A percentile compares a stretch with the other conserved stretches of the same genome.
phyloP scores from a whole-genome alignment of 2,329 filamentous ascomycete species.

The Monilinia fructicola region DNA sequence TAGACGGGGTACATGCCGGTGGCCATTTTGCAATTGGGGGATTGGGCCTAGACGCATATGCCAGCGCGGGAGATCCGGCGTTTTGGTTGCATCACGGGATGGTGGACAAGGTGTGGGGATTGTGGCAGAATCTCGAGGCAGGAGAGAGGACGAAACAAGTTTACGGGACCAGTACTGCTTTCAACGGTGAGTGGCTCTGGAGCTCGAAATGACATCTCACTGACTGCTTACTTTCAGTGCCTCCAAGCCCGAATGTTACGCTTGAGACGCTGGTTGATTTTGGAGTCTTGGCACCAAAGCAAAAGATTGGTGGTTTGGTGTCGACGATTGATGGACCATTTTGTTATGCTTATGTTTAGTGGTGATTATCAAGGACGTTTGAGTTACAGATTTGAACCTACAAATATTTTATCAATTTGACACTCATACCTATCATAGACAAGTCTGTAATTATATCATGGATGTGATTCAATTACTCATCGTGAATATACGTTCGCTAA shows the following conservation, averaged over 20 bases:
- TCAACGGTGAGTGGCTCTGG: neutral
- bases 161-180: slow-evolving; percentile 7
- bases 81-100: slow-evolving; percentile 49
- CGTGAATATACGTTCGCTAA: neutral
- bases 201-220: neutral
- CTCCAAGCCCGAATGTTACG: slow-evolving; percentile 7
- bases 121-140: slow-evolving; percentile 45
- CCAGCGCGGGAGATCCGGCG: slow-evolving; percentile 46
- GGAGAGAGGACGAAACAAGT: slow-evolving; percentile 31
- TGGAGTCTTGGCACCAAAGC: slow-evolving; percentile 4
- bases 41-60: slow-evolving; percentile 42
- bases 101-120: slow-evolving; percentile 48
- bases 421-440: neutral
- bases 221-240: neutral
- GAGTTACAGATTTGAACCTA: no score
- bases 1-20: slow-evolving; percentile 17
- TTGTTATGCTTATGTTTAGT: slow-evolving; percentile 47
- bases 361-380: no score
- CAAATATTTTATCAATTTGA: no score
- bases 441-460: neutral
- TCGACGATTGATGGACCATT: slow-evolving; percentile 42
- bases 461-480: no score
- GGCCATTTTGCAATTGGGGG: slow-evolving; percentile 17
- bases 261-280: slow-evolving; percentile 9
- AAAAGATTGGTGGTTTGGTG: slow-evolving; percentile 37